Evolutionary conservation across 2,329 filamentous ascomycete genomes (phyloP), one percentile per base, ranked within the genome.

Genomic region (Claviceps pusilla): DNA sequence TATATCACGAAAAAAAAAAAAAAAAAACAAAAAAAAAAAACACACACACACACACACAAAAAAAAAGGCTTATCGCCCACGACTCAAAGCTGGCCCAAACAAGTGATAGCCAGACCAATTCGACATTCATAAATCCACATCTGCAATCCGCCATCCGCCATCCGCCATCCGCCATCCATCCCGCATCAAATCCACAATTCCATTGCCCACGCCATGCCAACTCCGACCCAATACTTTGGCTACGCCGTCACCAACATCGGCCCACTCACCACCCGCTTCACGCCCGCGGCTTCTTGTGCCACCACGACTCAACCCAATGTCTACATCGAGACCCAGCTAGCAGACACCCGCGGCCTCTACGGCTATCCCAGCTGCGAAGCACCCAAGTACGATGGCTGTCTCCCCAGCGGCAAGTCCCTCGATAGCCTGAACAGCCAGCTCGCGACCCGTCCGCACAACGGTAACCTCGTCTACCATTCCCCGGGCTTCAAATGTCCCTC

Each of bases 231-330:
- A 29, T 58, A 55, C 45, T 62, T 60, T 41, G 61, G 59, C 1
- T 51, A 53, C 2, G 51, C 57, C 16, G 52, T 66, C 53, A 62
- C 59, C 53, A 67, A 67, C 51, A 28, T 66, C 28, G 63, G 65
- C 6, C 65, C 63, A 3, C 53, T 67, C 12, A 66, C 64, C 33
- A 64, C 65, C 2, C 62, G 59, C n/a, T 66, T 61, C 52, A 63
- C 63, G 1, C 57, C 62, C 12, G 61, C 63, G 0, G 43, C 60
- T 0, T 57, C 61, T 14, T 67, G 65, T 50, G 54, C 50, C 24
- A 59, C 60, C 3, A 50, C 45, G 9, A 54, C 35, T 37, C 35
- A 56, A 0, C 55, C 59, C 16, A 37, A 58, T 19, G 10, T 56
- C 1, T 33, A 49, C 1, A 51, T 50, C 53, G 42, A 12, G 56